Percentiles rank a stretch among this genome's conserved stretches.
These are phyloP conservation scores for Pythium phragmiticola DNA, from an alignment of 352 stramenopile genomes.

Conservation along the genomic window DNA sequence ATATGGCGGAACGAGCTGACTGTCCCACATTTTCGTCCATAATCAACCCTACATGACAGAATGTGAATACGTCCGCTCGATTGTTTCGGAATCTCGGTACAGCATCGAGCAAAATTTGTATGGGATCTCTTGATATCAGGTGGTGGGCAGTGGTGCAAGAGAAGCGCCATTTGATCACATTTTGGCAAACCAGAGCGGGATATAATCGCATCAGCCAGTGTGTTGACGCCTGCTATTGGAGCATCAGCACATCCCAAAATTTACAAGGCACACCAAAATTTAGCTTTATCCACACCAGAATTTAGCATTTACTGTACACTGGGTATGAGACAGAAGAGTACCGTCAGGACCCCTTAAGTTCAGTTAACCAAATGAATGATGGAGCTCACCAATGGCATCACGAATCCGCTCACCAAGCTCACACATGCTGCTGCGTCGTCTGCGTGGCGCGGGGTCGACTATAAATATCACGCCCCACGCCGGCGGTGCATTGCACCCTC, in stretches of 20 bases:
- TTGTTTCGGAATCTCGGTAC: not conserved
- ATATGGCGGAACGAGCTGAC: not conserved
- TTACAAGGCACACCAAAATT: not conserved
- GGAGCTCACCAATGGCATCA: not conserved
- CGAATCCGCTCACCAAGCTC: not conserved
- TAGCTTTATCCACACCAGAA: too few species aligned
- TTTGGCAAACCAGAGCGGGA: not conserved
- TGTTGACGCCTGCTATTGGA: not conserved
- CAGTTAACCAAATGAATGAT: not conserved
- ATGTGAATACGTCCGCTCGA: not conserved
- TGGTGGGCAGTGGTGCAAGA: not conserved
- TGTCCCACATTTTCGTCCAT: constrained; percentile 19
- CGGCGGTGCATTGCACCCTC: not conserved
- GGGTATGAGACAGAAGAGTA: too few species aligned
- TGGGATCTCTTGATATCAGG: not conserved
- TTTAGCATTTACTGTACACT: too few species aligned
- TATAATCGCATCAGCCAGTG: not conserved
- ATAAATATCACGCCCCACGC: not conserved
- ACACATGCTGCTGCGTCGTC: not conserved
- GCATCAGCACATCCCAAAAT: not conserved
- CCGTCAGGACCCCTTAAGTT: not conserved
- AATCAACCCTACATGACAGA: constrained; percentile 10
- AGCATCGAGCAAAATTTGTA: not conserved
- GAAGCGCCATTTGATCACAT: not conserved
- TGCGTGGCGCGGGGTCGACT: not conserved